Base-by-base conservation (phyloP, 1,284 basidiomycete species). In the Stereum hirsutum region DNA sequence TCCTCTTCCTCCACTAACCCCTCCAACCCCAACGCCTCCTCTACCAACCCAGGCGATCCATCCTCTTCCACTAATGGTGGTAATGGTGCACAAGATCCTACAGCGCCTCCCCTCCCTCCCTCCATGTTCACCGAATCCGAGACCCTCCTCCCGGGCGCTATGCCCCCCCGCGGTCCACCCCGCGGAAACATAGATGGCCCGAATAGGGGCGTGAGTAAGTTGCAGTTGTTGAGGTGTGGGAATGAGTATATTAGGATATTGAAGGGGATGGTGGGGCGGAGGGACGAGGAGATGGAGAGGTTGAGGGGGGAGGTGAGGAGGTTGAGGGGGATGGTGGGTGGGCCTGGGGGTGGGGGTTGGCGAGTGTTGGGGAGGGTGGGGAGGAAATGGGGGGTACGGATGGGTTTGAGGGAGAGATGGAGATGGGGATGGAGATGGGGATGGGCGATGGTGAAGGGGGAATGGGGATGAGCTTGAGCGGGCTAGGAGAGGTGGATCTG, bases 201-300 rank as follows among this genome's bases (percentile, higher is more conserved):
- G 21, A 96, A 96, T 63, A 84, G 93, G 54, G 86, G 87, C n/a
- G 90, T 98, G 35, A 89, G 85, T 66, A 98, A 98, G 68, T 73
- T 98, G 46, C 93, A 96, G 55, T 68, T 99, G 26, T 63, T 99
- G 46, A 78, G 91, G 43, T 91, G 89, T 56, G 85, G 84, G 41
- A 96, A 96, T 59, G 88, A 93, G 60, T 94, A 81, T 56, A 82
- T 96, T 45, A 71, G 81, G 39, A 69, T 78, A 48, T 68, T 95
- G 50, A 85, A 84, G 52, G 81, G 70, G 37, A 76, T 91, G 33
- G 74, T 97, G 38, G 84, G 88, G 43, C 72, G 91, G 56, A 68
- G 95, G 40, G 92, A 98, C 56, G 70, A 70, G 38, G 91, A 92
- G 61, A 85, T 98, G 55, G 69, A 64, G 45, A 66, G 60, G 51